These are phyloP conservation scores for Leptomonas seymouri DNA, from an alignment of 208 protist genomes.

Conservation along the genomic window DNA sequence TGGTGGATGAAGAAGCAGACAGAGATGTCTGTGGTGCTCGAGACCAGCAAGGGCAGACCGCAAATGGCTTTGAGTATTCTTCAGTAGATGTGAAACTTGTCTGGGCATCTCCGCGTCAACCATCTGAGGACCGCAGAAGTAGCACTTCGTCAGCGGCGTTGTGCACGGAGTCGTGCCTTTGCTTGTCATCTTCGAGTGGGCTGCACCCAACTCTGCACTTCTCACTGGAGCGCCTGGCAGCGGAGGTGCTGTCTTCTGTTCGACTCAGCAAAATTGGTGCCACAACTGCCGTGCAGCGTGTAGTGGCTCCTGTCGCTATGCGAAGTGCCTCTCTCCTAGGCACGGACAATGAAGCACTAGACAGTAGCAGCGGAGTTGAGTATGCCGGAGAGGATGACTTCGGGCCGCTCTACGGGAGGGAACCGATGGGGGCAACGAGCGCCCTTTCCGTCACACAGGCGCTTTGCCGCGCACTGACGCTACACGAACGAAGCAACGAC, in stretches of 20 bases:
- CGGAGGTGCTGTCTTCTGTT: conserved; percentile 16
- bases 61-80: neutral
- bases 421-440: too few relatives aligned
- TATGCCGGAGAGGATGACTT: too few relatives aligned
- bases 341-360: too few relatives aligned
- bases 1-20: neutral
- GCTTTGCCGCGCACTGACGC: neutral
- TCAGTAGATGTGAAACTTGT: neutral
- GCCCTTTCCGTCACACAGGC: neutral
- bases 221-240: conserved; percentile 24
- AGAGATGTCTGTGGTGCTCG: too few relatives aligned
- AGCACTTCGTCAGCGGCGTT: neutral
- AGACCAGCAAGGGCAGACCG: neutral
- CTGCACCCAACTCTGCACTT: conserved; percentile 17
- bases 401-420: too few relatives aligned
- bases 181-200: conserved; percentile 10
- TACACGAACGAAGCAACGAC: neutral
- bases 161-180: neutral
- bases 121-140: neutral
- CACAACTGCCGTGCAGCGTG: conserved; percentile 12
- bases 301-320: neutral
- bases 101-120: neutral
- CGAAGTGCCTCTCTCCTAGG: neutral
- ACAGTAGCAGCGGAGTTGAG: too few relatives aligned
- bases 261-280: conserved; percentile 3